Percentiles rank a stretch among this genome's conserved stretches.
Conservation (phyloP, 2,329 filamentous ascomycete genomes). For the Hawksworthiomyces lignivorus region DNA sequence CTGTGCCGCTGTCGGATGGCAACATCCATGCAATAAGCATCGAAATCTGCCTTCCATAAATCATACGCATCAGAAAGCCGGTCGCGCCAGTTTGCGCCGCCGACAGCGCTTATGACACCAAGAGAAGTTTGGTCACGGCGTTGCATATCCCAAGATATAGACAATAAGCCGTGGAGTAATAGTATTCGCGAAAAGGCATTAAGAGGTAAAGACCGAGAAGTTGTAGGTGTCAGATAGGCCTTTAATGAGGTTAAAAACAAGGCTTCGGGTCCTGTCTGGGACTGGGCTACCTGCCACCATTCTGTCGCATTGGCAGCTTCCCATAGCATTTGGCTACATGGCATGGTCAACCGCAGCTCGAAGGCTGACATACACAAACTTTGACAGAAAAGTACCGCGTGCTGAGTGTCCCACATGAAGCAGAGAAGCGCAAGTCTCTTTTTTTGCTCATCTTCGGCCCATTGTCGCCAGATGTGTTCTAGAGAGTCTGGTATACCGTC, state of each 20-base stretch:
- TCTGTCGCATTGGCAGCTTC: constrained; percentile 5
- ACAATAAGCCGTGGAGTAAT: constrained; percentile 15
- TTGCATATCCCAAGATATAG: constrained; percentile 16
- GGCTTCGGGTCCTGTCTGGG: too few relatives aligned
- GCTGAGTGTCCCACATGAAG: constrained; percentile 17
- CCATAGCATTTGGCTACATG: constrained; percentile 13
- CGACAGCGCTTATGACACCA: background rate
- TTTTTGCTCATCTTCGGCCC: constrained; percentile 13
- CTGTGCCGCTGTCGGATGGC: background rate
- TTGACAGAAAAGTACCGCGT: constrained; percentile 16
- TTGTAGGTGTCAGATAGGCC: background rate
- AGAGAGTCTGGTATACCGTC: background rate
- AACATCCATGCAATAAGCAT: constrained; percentile 2
- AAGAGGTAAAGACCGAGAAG: constrained; percentile 1
- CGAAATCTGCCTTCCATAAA: constrained; percentile 12
- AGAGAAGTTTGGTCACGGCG: constrained; percentile 15
- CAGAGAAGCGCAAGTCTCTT: constrained; percentile 13
- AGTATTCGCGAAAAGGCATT: constrained; percentile 6
- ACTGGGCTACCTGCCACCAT: background rate
- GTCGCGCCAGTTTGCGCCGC: constrained; percentile 5
- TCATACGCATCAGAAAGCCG: constrained; percentile 8
- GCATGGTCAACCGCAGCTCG: constrained; percentile 13
- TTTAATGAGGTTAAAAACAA: constrained; percentile 5
- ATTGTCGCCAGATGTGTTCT: constrained; percentile 7
- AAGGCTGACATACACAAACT: constrained; percentile 17